Evolutionary conservation across 202 grass and related monocot species (phyloP), one percentile per base, ranked within the genome.

Genomic region (Musa balbisiana): DNA sequence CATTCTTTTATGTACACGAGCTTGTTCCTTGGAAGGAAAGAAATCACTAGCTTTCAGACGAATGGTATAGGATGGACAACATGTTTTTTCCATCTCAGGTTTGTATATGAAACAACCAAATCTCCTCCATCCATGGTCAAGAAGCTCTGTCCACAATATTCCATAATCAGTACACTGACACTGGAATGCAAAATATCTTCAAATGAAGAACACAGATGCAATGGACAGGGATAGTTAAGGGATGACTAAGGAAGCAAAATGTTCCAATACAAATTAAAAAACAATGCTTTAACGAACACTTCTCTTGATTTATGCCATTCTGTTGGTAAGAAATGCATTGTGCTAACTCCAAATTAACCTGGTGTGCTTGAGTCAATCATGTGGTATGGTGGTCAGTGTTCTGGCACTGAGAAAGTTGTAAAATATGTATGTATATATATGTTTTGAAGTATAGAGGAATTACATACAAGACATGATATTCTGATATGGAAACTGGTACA

Each of bases 91-190:
- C 91, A 99, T 99, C 82, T 94, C 95, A 79, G 95, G 91, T 83
- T 99, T 99, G 89, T 94, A 99, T 68, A 94, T 77, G 64, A 86
- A 94, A 88, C 78, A 88, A 74, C 95, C 91, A 63, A 87, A 92
- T 72, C 95, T 94, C 73, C 95, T 88, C 95, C 95, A 99, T 53
- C 95, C 95, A 89, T 64, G 83, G 80, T 99, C 91, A 81, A 99
- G 91, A 63, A 99, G 85, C 72, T 70, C 95, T 92, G 73, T 80
- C 62, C 64, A 59, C 27, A 67, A 26, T 49, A 69, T n/a, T 51
- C 14, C 33, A 11, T 15, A 69, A 10, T 64, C 52, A 76, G 68
- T 55, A 52, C 59, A 65, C 24, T 72, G 51, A 2, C 49, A 29
- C 27, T 29, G 27, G 27, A 29, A 29, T 29, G 27, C 27, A 29